Evolutionary conservation across 768 basidiomycete species (phyloP), one percentile per base, ranked within the genome.

Genomic region (Boletus rubescentipes): DNA sequence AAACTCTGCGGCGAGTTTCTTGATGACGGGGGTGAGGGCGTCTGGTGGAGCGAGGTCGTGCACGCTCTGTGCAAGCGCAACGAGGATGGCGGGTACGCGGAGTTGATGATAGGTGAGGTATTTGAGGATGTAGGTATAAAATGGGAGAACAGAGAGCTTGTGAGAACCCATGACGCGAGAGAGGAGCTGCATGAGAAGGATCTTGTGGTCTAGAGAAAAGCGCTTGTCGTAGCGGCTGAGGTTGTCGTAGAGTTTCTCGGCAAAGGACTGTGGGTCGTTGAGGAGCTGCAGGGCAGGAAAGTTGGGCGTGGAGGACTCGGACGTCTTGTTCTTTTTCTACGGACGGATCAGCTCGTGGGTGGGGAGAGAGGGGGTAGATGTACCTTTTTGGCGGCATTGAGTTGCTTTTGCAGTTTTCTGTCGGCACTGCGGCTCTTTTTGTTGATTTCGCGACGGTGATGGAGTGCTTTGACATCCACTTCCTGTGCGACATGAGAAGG

Each of bases 21-120:
- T 81, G 52, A 99, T 76, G 41, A 95, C 90, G 12, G 97, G 97
- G 5, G 83, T 86, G 7, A 99, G 76, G 4, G 81, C 91, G 66
- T 98, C 95, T 0, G 96, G 96, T 2, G 95, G 97, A 0, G 94
- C 97, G 44, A 96, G 80, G 39, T 96, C 91, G 69, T 99, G 97
- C 0, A 93, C 90, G 14, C 91, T 93, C 67, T 98, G 93, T 16
- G 94, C 95, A 53, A 99, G 86, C 2, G 90, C 83, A 54, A 92
- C 95, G 54, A 99, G 87, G 71, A 98, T 96, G 51, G 90, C 79
- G 4, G 97, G 94, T 48, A 98, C 86, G 46, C 88, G 87, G 21
- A 97, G 84, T 72, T 98, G 97, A 67, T 90, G 88, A 66, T 96
- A 85, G 14, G 87, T 83, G 61, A 99, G 84, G 72, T 97, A 99